These are phyloP conservation scores for Pelargonium nanum DNA, from an alignment of 345 rosid genomes.

Conservation along the genomic window DNA sequence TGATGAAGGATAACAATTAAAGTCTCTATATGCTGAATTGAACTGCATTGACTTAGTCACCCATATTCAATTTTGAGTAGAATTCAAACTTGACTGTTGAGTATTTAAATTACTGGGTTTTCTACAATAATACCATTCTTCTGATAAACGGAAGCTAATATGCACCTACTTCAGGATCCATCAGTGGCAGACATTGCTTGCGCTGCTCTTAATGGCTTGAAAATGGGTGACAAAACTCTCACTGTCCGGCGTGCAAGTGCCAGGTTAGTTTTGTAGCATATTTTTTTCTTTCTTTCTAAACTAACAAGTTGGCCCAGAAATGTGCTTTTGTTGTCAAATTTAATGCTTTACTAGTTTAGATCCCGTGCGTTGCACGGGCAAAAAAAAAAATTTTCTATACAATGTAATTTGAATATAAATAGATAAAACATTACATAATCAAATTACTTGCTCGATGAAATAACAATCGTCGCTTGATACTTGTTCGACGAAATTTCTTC, in stretches of 20 bases:
- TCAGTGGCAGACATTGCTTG: slow-evolving; percentile 94
- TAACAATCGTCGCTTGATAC: no score
- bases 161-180: slow-evolving; percentile 37
- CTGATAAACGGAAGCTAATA: not conserved
- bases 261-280: slow-evolving; percentile 26
- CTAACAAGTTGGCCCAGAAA: not conserved
- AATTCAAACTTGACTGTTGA: not conserved
- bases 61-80: not conserved
- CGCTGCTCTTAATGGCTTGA: slow-evolving; percentile 86
- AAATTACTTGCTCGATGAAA: no score
- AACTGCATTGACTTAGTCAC: not conserved
- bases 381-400: no score
- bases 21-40: not conserved
- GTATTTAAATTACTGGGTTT: not conserved
- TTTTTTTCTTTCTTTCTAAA: not conserved
- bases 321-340: not conserved
- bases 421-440: no score
- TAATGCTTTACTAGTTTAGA: no score
- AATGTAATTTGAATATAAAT: no score
- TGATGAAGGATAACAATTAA: not conserved
- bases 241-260: slow-evolving; percentile 82
- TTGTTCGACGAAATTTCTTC: no score
- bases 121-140: not conserved
- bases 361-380: no score
- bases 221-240: slow-evolving; percentile 98